Evolutionary conservation across 208 protist genomes (phyloP), one percentile per base, ranked within the genome.

Genomic region (Leishmania mexicana): DNA sequence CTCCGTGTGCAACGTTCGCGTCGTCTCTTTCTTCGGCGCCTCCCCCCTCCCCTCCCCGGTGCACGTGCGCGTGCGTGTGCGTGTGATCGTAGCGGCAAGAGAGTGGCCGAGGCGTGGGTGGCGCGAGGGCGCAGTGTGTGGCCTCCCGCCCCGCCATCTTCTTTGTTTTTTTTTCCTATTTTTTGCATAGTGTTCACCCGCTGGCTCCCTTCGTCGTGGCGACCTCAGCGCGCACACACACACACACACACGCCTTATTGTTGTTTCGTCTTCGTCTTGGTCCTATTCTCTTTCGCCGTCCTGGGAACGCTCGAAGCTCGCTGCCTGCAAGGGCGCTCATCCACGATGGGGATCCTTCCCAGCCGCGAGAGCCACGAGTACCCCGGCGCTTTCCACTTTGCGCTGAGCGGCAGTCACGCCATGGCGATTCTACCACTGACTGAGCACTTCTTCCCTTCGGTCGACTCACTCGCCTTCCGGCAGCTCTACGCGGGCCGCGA

Each of bases 391-490:
- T 82, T 95, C 35, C 74, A 84, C 70, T 92, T 90, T 57, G 85
- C 83, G 28, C 81, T 85, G 70, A 89, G 86, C 57, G 91, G 88
- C n/a, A 78, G 62, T 31, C 85, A 88, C 73, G 75, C 75, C 15
- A 82, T 89, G 62, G 83, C 83, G 10, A 84, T 87, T 11, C 28
- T 93, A 2, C 89, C 91, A 15, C 85, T 93, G 45, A 95, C 88
- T 17, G 79, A 76, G 24, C 87, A 93, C 83, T 95, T 92, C 81
- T 95, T 93, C 64, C 88, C 91, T 28, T 86, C 83, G 21, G 72
- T 85, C 24, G 76, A 89, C 57, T 92, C 83, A 53, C 86, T 93
- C 35, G 88, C 86, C 19, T 95, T 95, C 67, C 53, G 68, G 75
- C 91, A 95, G 80, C 83, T 95, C 45, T 89, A 83, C 71, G 81